Conservation (phyloP, 306 rosid genomes). For the Benincasa hispida region DNA sequence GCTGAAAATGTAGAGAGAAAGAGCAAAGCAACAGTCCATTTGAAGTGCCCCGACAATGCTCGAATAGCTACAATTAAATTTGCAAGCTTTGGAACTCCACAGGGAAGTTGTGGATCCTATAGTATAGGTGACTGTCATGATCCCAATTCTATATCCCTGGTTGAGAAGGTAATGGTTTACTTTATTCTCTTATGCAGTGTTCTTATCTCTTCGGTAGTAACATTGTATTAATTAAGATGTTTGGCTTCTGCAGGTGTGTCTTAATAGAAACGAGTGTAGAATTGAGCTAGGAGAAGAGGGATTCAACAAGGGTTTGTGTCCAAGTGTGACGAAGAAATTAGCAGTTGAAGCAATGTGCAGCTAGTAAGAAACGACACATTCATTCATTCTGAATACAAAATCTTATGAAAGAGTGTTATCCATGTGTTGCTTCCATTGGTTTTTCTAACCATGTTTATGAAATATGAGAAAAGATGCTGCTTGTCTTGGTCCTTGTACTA, state of each 20-base stretch:
- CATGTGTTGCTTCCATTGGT: no score
- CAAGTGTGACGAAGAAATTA: conserved; percentile 42
- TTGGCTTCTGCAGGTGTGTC: conserved; percentile 39
- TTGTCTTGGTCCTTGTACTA: no score
- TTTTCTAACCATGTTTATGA: no score
- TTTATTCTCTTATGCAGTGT: not conserved
- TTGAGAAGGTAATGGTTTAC: conserved; percentile 45
- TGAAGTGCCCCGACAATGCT: conserved; percentile 45
- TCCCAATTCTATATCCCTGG: conserved; percentile 41
- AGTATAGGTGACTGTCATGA: conserved; percentile 61
- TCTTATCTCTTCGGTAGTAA: not conserved
- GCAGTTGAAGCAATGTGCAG: conserved; percentile 71
- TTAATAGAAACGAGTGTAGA: conserved; percentile 47
- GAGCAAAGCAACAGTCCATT: conserved; percentile 22
- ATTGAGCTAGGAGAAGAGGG: conserved; percentile 40
- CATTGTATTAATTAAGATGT: not conserved
- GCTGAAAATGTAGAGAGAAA: conserved; percentile 13
- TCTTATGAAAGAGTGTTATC: no score
- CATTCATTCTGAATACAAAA: not conserved
- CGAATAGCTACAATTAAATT: conserved; percentile 41
- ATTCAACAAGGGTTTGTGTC: conserved; percentile 36
- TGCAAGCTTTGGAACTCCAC: conserved; percentile 77
- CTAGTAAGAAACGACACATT: not conserved
- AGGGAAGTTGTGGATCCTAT: conserved; percentile 71
- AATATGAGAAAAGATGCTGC: no score